Percentiles rank a stretch among this genome's conserved stretches.
phyloP scores from a whole-genome alignment of 179 eudicot genomes.

The Spergularia azorica region DNA sequence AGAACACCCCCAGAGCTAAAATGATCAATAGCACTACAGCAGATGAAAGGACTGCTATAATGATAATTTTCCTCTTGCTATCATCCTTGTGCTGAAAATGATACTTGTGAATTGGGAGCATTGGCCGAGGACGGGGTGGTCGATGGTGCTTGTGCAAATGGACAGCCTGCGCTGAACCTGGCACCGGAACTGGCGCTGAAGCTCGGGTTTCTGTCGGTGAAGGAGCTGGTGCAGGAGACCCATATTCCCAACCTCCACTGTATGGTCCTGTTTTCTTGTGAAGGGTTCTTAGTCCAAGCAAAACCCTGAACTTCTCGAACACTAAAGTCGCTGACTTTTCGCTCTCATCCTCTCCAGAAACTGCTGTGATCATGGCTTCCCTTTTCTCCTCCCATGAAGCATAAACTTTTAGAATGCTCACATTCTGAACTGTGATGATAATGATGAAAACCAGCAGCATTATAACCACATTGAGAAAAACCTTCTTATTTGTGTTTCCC shows the following conservation, averaged over 20 bases:
- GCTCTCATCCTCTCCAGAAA: conserved; percentile 40
- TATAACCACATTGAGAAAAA: conserved; percentile 16
- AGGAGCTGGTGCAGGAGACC: conserved; percentile 61
- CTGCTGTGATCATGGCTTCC: conserved; percentile 32
- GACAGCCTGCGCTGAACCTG: conserved; percentile 34
- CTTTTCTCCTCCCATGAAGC: conserved; percentile 38
- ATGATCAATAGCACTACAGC: conserved; percentile 43
- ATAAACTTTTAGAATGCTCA: conserved; percentile 34
- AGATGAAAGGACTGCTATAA: conserved; percentile 46
- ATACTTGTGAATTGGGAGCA: conserved; percentile 27
- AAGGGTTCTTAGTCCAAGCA: conserved; percentile 52
- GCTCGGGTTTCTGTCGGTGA: conserved; percentile 15
- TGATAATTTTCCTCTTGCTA: conserved; percentile 32
- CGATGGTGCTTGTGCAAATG: conserved; percentile 34
- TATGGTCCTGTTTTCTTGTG: conserved; percentile 21
- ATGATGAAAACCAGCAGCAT: conserved; percentile 37
- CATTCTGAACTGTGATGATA: conserved; percentile 42
- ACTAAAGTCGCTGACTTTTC: conserved; percentile 31
- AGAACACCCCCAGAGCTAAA: conserved; percentile 49
- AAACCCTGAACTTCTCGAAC: conserved; percentile 61
- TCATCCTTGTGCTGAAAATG: conserved; percentile 30
- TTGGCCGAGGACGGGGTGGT: conserved; percentile 27
- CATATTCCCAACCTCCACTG: conserved; percentile 27
- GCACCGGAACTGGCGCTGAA: conserved; percentile 38
- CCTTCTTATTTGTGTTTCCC: conserved; percentile 17